Base-by-base conservation (phyloP, 192 early-diverging fungal species). In the Backusella sp. region DNA sequence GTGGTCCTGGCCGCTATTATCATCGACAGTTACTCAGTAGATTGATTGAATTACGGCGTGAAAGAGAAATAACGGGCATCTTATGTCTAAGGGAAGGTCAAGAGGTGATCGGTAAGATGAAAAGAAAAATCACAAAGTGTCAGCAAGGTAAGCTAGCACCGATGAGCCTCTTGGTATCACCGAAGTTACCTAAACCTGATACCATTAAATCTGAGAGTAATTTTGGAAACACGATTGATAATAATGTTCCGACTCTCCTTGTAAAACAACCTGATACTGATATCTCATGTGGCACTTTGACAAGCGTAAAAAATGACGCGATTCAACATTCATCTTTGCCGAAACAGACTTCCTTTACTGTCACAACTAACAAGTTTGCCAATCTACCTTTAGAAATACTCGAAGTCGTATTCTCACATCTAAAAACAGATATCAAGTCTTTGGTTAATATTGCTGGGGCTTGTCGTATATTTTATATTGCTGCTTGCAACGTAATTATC, bases 121-220 rank as follows among this genome's bases (percentile, higher is more conserved):
- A 79, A 32, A 65, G 77, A 70, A 75, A 69, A 56, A 59, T 66
- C 17, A 32, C 42, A 35, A 83, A 83, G 30, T 83, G 82, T 35
- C 49, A 79, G 52, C 9, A 74, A 36, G 35, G 66, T 28, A 76
- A 66, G 3, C 23, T 76, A 19, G 69, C 42, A 9, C 42, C 56
- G 30, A 15, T 35, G 4, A 71, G 32, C 15, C 19, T 56, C 6
- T n/a, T 67, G 3, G 56, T 62, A 28, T 62, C 56, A 62, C 56
- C 56, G 26, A 62, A 28, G n/a, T 3, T 23, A 9, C 26, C 56
- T 26, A 62, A 62, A 62, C 56, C 56, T 62, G 23, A 28, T 28
- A 23, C 23, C 28, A 28, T 9, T 62, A 62, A 26, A 62, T 62
- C 9, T 62, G 56, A 62, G 23, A 62, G 21, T 62, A 12, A 62